phyloP scores from a whole-genome alignment of 441 rosid species.

The Daphne laureola region DNA sequence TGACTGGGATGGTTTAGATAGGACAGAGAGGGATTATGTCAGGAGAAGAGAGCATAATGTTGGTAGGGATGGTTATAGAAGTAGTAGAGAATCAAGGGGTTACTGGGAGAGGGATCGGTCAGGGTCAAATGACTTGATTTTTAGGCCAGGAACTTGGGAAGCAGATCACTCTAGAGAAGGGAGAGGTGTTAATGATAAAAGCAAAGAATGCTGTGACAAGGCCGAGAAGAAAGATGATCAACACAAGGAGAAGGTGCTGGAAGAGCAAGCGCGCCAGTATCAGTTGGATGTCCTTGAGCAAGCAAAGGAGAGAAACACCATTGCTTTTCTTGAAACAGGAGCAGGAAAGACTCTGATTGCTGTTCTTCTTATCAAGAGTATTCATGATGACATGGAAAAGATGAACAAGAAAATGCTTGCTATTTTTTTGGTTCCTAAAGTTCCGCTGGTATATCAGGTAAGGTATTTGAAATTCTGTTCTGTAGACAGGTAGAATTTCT shows the following conservation, averaged over 20 bases:
- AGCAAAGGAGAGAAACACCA: constrained; percentile 85
- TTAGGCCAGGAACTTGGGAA: constrained; percentile 79
- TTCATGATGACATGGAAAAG: constrained; percentile 50
- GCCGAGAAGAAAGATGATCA: constrained; percentile 49
- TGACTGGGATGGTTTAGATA: constrained; percentile 55
- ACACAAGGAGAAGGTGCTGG: constrained; percentile 63
- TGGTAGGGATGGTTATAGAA: constrained; percentile 56
- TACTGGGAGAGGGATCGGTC: constrained; percentile 95
- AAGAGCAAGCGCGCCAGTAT: constrained; percentile 89
- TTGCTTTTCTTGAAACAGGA: constrained; percentile 98
- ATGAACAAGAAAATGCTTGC: constrained; percentile 81
- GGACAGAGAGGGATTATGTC: constrained; percentile 47
- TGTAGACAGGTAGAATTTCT: constrained; percentile 11
- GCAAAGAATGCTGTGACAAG: constrained; percentile 39
- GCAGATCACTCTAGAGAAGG: constrained; percentile 51
- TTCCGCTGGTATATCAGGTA: constrained; percentile 99
- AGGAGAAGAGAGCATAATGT: constrained; percentile 53
- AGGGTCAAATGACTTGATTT: constrained; percentile 72
- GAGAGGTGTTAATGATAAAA: constrained; percentile 34
- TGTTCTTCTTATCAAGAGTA: constrained; percentile 76
- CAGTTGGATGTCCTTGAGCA: constrained; percentile 98
- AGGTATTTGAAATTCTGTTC: constrained; percentile 9
- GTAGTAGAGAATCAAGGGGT: constrained; percentile 70
- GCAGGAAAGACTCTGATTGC: constrained; percentile 99
- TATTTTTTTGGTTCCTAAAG: constrained; percentile 97